Percentiles rank a stretch among this genome's conserved stretches.
Evolutionary conservation across 116 monocot genomes (phyloP).

Genomic region (Posidonia oceanica): DNA sequence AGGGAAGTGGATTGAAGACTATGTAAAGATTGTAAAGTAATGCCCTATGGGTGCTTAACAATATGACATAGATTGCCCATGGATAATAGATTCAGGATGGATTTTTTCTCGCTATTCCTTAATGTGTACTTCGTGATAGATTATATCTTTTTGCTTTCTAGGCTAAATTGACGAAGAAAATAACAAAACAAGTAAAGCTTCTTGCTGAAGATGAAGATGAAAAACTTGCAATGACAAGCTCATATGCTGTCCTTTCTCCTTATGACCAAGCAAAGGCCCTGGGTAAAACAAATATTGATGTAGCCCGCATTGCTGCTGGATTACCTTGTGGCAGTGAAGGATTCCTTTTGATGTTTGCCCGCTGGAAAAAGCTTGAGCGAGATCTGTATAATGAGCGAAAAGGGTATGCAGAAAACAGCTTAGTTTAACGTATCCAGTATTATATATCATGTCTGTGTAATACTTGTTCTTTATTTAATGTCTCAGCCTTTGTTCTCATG

Average conservation of each 20-base stretch:
- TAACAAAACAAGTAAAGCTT: conserved; percentile 90
- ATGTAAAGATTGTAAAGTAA: too few species aligned
- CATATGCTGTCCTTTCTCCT: conserved; percentile 50
- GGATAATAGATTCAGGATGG: too few species aligned
- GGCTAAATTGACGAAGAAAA: conserved; percentile 68
- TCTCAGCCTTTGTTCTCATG: not conserved
- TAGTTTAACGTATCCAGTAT: not conserved
- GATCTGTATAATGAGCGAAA: conserved; percentile 97
- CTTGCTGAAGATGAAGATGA: conserved; percentile 90
- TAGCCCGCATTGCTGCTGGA: conserved; percentile 94
- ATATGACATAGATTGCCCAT: too few species aligned
- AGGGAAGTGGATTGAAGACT: too few species aligned
- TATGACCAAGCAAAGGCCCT: conserved; percentile 97
- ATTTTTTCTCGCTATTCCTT: not conserved
- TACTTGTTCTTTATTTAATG: not conserved
- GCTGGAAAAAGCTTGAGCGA: conserved; percentile 98
- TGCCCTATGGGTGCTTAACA: too few species aligned
- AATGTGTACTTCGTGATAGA: not conserved
- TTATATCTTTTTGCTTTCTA: conserved; percentile 1
- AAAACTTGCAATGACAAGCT: conserved; percentile 57
- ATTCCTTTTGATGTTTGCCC: conserved; percentile 97
- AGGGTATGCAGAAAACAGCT: conserved; percentile 38
- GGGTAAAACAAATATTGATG: conserved; percentile 88
- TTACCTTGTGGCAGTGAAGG: conserved; percentile 98
- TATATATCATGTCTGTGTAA: not conserved